A percentile compares a stretch with the other conserved stretches of the same genome.
Conservation (phyloP, 2,329 filamentous ascomycete genomes). For the Talaromyces sp. region DNA sequence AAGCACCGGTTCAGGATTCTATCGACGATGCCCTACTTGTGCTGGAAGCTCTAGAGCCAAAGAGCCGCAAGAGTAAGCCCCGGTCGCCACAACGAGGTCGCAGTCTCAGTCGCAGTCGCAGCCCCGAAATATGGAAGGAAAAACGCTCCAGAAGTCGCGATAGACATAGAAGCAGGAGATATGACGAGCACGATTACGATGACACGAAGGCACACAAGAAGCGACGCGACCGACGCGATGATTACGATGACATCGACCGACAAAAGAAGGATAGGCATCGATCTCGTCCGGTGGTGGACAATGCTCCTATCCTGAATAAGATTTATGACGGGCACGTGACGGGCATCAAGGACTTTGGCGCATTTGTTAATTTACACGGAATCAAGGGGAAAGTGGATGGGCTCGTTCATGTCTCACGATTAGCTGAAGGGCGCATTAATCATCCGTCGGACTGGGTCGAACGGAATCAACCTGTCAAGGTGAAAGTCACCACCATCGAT, state of each 20-base stretch:
- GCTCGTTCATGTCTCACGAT: constrained; percentile 83
- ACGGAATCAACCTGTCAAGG: constrained; percentile 77
- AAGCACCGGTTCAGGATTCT: constrained; percentile 56
- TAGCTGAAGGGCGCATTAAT: constrained; percentile 78
- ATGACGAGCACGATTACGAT: constrained; percentile 35
- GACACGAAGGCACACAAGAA: constrained; percentile 40
- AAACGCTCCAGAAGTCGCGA: constrained; percentile 29
- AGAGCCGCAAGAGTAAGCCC: constrained; percentile 32
- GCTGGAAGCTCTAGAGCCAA: constrained; percentile 77
- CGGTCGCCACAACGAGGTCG: constrained; percentile 26
- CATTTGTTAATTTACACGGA: constrained; percentile 86
- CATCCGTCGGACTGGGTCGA: constrained; percentile 85
- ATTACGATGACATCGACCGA: constrained; percentile 36
- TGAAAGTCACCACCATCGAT: constrained; percentile 87
- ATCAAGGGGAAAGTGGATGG: constrained; percentile 87
- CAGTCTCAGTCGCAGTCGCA: constrained; percentile 50
- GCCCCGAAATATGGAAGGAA: constrained; percentile 45
- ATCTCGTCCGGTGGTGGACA: constrained; percentile 71
- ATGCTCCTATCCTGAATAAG: constrained; percentile 75
- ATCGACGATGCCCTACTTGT: constrained; percentile 92
- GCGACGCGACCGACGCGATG: constrained; percentile 39
- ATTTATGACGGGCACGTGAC: constrained; percentile 87
- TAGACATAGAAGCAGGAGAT: not conserved
- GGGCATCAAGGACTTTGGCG: constrained; percentile 91
- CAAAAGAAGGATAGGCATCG: constrained; percentile 37